phyloP scores from a whole-genome alignment of 2,329 filamentous ascomycete genomes.

The Alternaria atra region DNA sequence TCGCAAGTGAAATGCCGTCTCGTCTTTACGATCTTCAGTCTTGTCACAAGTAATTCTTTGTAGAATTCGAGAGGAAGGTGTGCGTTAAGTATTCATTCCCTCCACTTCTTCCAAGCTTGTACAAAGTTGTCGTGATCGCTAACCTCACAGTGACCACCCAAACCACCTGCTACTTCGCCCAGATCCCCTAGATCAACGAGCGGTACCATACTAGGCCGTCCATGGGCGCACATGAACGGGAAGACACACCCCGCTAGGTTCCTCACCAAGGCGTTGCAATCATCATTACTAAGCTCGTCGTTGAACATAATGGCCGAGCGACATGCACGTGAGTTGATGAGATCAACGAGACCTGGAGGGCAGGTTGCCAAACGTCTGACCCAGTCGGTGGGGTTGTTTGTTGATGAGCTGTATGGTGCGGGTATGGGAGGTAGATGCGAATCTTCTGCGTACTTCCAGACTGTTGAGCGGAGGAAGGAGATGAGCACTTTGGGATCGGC shows the following conservation, averaged over 20 bases:
- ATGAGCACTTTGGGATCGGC: constrained; percentile 75
- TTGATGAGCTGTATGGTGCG: background rate
- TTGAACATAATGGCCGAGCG: constrained; percentile 89
- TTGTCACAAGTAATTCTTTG: background rate
- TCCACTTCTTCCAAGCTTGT: constrained; percentile 2
- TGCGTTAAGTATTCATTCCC: background rate
- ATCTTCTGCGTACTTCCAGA: constrained; percentile 66
- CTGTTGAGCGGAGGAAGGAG: constrained; percentile 76
- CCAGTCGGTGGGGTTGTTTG: constrained; percentile 56
- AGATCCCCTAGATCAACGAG: constrained; percentile 43
- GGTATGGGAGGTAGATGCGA: constrained; percentile 4
- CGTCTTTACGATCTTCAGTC: too few species aligned
- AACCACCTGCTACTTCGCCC: background rate
- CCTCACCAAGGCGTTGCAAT: constrained; percentile 68
- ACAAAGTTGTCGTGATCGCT: background rate
- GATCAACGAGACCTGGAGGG: constrained; percentile 77
- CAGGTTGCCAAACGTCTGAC: constrained; percentile 71
- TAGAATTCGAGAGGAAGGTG: background rate
- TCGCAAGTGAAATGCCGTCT: too few species aligned
- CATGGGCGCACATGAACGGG: constrained; percentile 86
- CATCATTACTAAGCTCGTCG: constrained; percentile 66
- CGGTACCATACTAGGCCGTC: constrained; percentile 63
- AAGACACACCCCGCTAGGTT: constrained; percentile 71
- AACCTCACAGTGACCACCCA: background rate
- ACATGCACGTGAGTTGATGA: constrained; percentile 79